Conservation (phyloP, 1,284 basidiomycete species). For the Boletus semigastroideus region DNA sequence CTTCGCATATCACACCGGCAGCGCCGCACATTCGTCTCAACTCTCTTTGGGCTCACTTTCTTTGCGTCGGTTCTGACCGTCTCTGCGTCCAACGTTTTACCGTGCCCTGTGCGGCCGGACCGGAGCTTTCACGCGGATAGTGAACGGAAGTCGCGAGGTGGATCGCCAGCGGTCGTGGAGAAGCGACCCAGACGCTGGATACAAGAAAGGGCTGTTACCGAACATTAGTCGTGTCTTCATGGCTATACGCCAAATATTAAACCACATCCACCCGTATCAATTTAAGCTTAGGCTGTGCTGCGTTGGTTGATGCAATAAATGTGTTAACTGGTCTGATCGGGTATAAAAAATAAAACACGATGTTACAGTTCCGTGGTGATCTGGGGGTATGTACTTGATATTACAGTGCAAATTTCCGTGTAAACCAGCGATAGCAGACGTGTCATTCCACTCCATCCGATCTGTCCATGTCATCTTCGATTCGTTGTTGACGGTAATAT, state of each 20-base stretch:
- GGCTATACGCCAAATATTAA: constrained; percentile 6
- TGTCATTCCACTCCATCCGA: constrained; percentile 19
- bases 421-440: constrained; percentile 15
- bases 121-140: constrained; percentile 52
- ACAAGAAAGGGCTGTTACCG: constrained; percentile 53
- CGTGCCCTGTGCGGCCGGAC: constrained; percentile 66
- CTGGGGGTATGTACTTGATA: constrained; percentile 26
- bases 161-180: constrained; percentile 47
- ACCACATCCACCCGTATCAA: constrained; percentile 1
- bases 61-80: constrained; percentile 75
- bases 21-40: constrained; percentile 71
- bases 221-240: constrained; percentile 16
- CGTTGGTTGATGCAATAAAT: constrained; percentile 1
- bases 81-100: constrained; percentile 73
- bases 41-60: constrained; percentile 77
- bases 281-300: background rate
- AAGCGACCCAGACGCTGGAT: constrained; percentile 78
- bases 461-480: constrained; percentile 12
- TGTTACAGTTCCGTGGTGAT: constrained; percentile 21
- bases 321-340: constrained; percentile 1
- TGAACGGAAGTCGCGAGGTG: constrained; percentile 29
- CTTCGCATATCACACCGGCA: constrained; percentile 58
- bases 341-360: constrained; percentile 19
- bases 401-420: constrained; percentile 35
- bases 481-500: constrained; percentile 43